Evolutionary conservation across 2,329 filamentous ascomycete species (phyloP).

Genomic region (Coniochaeta sp.): DNA sequence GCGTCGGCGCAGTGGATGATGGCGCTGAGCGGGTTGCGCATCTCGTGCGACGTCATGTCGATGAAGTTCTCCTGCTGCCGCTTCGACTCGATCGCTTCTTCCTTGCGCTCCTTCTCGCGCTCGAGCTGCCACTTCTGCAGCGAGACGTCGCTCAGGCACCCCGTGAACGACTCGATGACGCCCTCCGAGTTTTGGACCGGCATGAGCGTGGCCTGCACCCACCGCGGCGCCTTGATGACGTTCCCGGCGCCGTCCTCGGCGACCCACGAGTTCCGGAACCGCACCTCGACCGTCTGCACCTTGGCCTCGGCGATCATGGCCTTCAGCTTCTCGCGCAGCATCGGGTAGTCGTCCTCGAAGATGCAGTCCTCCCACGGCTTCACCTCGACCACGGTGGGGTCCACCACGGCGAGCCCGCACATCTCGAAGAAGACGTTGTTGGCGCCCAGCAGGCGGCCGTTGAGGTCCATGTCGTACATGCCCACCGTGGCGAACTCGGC

Average conservation of each 20-base stretch:
- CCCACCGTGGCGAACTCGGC: conserved; percentile 47
- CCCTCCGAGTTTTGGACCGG: conserved; percentile 40
- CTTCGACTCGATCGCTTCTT: conserved; percentile 51
- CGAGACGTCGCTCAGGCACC: conserved; percentile 41
- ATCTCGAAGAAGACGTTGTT: conserved; percentile 48
- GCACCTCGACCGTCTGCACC: conserved; percentile 38
- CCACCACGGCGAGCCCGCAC: conserved; percentile 38
- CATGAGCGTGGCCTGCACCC: conserved; percentile 43
- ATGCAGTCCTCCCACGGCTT: conserved; percentile 39
- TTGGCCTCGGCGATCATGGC: conserved; percentile 31
- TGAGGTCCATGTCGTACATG: conserved; percentile 46
- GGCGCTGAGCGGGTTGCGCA: conserved; percentile 66
- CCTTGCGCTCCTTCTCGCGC: conserved; percentile 39
- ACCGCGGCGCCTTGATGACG: conserved; percentile 34
- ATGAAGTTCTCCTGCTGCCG: conserved; percentile 76
- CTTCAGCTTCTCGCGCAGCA: conserved; percentile 30
- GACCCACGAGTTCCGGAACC: conserved; percentile 38
- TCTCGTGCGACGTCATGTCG: conserved; percentile 67
- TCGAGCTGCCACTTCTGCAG: conserved; percentile 44
- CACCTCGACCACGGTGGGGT: conserved; percentile 26
- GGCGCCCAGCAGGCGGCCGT: conserved; percentile 40
- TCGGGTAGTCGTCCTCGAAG: conserved; percentile 33
- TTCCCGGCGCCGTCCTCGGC: conserved; percentile 37
- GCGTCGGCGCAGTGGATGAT: conserved; percentile 70
- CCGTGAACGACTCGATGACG: conserved; percentile 38